Conservation (phyloP, 1,139 yeast genomes). For the Saccharomyces hybrid region DNA sequence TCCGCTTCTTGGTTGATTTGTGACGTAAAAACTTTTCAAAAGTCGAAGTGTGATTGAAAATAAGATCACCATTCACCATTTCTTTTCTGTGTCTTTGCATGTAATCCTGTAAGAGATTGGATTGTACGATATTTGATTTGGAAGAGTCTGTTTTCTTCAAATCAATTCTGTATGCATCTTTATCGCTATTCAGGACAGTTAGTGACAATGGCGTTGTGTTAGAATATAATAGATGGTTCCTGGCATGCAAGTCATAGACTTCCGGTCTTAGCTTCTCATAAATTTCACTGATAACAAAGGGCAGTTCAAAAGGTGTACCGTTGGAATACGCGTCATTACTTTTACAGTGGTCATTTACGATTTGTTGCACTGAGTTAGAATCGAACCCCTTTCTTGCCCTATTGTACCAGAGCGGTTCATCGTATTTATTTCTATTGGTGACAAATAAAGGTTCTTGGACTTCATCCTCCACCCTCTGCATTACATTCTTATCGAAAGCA, state of each 20-base stretch:
- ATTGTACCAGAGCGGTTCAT: constrained; percentile 14
- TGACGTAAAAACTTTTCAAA: constrained; percentile 16
- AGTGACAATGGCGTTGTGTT: constrained; percentile 20
- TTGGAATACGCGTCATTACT: constrained; percentile 1
- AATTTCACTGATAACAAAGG: constrained; percentile 13
- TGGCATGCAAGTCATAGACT: constrained; percentile 23
- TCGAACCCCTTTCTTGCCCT: constrained; percentile 5
- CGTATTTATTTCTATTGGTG: constrained; percentile 11
- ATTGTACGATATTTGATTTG: constrained; percentile 17
- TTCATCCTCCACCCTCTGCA: constrained; percentile 10
- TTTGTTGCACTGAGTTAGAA: constrained; percentile 1
- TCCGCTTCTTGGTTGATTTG: constrained; percentile 7
- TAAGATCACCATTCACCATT: constrained; percentile 8
- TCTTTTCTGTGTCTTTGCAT: constrained; percentile 2
- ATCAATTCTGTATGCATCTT: constrained; percentile 14
- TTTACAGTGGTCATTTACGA: neutral
- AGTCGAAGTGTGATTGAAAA: constrained; percentile 18
- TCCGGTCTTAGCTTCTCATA: constrained; percentile 22
- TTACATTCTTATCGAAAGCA: constrained; percentile 3
- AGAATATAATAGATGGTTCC: constrained; percentile 16
- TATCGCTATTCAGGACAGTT: constrained; percentile 16
- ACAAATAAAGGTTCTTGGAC: constrained; percentile 10
- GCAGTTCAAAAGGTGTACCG: constrained; percentile 9
- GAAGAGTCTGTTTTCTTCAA: constrained; percentile 9
- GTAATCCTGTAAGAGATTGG: constrained; percentile 12